These are phyloP conservation scores for Yamadazyma trypodendri DNA, from an alignment of 1,139 yeast genomes.

Conservation along the genomic window DNA sequence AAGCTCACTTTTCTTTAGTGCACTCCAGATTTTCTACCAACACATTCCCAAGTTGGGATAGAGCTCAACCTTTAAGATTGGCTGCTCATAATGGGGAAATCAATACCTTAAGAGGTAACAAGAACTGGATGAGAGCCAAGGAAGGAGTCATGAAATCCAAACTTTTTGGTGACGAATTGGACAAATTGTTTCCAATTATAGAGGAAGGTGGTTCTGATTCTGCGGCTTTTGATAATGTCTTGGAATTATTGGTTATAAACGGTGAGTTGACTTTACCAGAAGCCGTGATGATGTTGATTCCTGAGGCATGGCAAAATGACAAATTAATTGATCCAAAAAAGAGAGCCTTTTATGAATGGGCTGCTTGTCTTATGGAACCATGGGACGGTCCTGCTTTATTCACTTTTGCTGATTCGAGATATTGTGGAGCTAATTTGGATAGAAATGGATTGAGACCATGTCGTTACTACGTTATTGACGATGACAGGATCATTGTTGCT, in stretches of 20 bases:
- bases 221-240: slow-evolving; percentile 96
- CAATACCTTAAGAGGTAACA: slow-evolving; percentile 94
- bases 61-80: slow-evolving; percentile 97
- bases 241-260: slow-evolving; percentile 86
- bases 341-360: slow-evolving; percentile 98
- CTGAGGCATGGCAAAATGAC: slow-evolving; percentile 98
- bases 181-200: slow-evolving; percentile 87
- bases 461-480: slow-evolving; percentile 92
- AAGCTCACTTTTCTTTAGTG: slow-evolving; percentile 93
- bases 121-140: slow-evolving; percentile 98
- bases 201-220: slow-evolving; percentile 99
- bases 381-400: slow-evolving; percentile 99
- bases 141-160: slow-evolving; percentile 93
- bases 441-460: slow-evolving; percentile 98
- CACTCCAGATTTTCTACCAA: slow-evolving; percentile 98
- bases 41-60: slow-evolving; percentile 99
- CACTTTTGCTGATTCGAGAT: slow-evolving; percentile 95
- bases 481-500: slow-evolving; percentile 95
- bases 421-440: slow-evolving; percentile 97
- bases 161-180: slow-evolving; percentile 88
- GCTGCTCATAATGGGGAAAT: slow-evolving; percentile 99
- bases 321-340: slow-evolving; percentile 82
- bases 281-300: slow-evolving; percentile 95
- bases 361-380: slow-evolving; percentile 98
- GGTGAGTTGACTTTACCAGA: slow-evolving; percentile 93